Evolutionary conservation across 2,329 filamentous ascomycete species (phyloP).

Genomic region (Monascus ruber): DNA sequence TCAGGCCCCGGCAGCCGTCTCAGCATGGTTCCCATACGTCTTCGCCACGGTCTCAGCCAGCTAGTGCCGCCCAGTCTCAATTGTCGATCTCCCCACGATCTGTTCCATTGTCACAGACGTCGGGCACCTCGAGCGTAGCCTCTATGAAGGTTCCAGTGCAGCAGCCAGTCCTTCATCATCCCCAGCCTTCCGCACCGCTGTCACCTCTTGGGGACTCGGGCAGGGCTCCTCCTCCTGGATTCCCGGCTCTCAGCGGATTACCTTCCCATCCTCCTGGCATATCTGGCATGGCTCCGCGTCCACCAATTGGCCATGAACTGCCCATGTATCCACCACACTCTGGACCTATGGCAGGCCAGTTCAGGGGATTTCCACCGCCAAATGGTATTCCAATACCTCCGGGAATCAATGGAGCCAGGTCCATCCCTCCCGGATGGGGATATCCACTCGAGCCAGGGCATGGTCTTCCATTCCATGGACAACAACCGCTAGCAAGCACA

Average conservation of each 20-base stretch:
- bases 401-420: conserved; percentile 50
- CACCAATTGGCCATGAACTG: conserved; percentile 40
- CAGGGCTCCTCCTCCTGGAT: conserved; percentile 43
- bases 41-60: conserved; percentile 47
- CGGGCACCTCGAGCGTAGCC: conserved; percentile 52
- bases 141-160: conserved; percentile 47
- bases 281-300: conserved; percentile 42
- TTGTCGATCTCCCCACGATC: conserved; percentile 50
- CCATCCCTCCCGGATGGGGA: conserved; percentile 45
- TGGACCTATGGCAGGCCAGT: conserved; percentile 42
- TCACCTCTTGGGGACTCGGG: conserved; percentile 54
- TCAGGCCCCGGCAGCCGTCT: conserved; percentile 62
- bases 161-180: conserved; percentile 43
- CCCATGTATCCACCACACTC: conserved; percentile 44
- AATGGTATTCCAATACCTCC: conserved; percentile 46
- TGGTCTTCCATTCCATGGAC: conserved; percentile 30
- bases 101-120: conserved; percentile 53
- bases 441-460: conserved; percentile 39
- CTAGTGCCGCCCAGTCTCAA: conserved; percentile 48
- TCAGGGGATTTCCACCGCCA: conserved; percentile 41
- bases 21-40: conserved; percentile 63
- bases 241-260: conserved; percentile 40
- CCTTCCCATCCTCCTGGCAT: conserved; percentile 46
- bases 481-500: conserved; percentile 31
- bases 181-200: conserved; percentile 49